Conservation (phyloP, 2,329 filamentous ascomycete species). For the Aspergillus sp. region DNA sequence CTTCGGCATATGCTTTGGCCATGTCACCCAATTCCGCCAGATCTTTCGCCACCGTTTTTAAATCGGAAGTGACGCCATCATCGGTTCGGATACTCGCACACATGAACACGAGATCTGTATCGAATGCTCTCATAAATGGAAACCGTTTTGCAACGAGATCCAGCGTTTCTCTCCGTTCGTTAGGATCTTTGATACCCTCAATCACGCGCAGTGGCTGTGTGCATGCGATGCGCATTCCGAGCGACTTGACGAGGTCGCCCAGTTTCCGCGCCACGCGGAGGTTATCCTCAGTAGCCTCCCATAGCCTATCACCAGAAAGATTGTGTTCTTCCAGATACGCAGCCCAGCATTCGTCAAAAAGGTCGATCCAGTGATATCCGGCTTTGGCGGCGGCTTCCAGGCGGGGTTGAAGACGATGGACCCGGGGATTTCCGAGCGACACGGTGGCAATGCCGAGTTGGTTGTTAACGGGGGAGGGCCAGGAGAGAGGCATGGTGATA, state of each 20-base stretch:
- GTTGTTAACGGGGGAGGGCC: conserved; percentile 14
- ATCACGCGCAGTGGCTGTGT: conserved; percentile 29
- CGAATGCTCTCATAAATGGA: conserved; percentile 31
- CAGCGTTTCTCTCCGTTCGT: conserved; percentile 17
- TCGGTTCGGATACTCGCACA: conserved; percentile 29
- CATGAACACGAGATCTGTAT: conserved; percentile 31
- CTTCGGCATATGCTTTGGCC: conserved; percentile 20
- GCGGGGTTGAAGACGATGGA: conserved; percentile 22
- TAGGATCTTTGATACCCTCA: conserved; percentile 24
- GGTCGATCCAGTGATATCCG: conserved; percentile 27
- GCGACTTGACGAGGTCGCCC: conserved; percentile 22
- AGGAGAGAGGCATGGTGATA: conserved; percentile 8
- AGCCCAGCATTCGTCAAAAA: conserved; percentile 33
- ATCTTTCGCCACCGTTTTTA: conserved; percentile 25
- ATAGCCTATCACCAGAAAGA: conserved; percentile 18
- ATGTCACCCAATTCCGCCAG: conserved; percentile 28
- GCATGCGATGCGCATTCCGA: conserved; percentile 28
- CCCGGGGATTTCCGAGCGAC: conserved; percentile 24
- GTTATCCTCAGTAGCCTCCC: conserved; percentile 24
- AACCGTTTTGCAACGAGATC: conserved; percentile 27
- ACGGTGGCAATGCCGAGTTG: conserved; percentile 28
- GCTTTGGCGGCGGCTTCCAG: conserved; percentile 25
- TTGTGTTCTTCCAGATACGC: conserved; percentile 24
- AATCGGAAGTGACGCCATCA: conserved; percentile 23
- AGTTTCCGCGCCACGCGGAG: conserved; percentile 21